Percentiles rank a stretch among this genome's conserved stretches.
phyloP scores from a whole-genome alignment of 192 early-diverging fungal species.

The Kappamyces sp. region DNA sequence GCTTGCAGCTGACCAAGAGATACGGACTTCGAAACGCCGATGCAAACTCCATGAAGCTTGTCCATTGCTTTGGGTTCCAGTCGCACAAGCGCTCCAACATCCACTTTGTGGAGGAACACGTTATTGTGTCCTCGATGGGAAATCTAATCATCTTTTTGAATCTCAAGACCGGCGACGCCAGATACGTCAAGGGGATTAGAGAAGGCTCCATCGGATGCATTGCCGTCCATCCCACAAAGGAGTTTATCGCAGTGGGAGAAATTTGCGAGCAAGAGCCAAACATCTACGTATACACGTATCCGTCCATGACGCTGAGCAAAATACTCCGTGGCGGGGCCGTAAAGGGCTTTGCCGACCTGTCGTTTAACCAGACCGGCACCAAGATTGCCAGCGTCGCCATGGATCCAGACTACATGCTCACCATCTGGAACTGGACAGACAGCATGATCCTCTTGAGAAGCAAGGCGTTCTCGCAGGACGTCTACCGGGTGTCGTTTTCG shows the following conservation, averaged over 20 bases:
- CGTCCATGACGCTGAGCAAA: slow-evolving; percentile 36
- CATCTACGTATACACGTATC: slow-evolving; percentile 55
- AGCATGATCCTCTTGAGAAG: slow-evolving; percentile 47
- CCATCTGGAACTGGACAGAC: slow-evolving; percentile 55
- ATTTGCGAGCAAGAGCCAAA: slow-evolving; percentile 31
- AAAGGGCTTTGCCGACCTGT: slow-evolving; percentile 38
- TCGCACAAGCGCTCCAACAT: slow-evolving; percentile 48
- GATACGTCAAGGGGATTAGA: slow-evolving; percentile 41
- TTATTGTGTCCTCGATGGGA: slow-evolving; percentile 44
- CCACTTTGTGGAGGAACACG: slow-evolving; percentile 44
- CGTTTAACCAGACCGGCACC: slow-evolving; percentile 48
- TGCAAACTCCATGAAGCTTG: slow-evolving; percentile 7
- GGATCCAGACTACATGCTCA: slow-evolving; percentile 62
- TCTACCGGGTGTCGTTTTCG: slow-evolving; percentile 48
- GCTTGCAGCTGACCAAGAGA: no score
- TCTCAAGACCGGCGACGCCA: slow-evolving; percentile 40
- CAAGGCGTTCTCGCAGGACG: slow-evolving; percentile 64
- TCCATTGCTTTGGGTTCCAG: slow-evolving; percentile 51
- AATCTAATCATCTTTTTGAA: slow-evolving; percentile 54
- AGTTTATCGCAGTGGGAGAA: slow-evolving; percentile 51
- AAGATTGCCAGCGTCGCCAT: slow-evolving; percentile 50
- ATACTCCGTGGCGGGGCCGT: slow-evolving; percentile 45
- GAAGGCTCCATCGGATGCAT: slow-evolving; percentile 51
- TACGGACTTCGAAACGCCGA: no score
- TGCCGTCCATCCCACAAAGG: slow-evolving; percentile 46